A percentile compares a stretch with the other conserved stretches of the same genome.
Conservation (phyloP, 139 green algal genomes). For the Astrephomene gubernaculifera region DNA sequence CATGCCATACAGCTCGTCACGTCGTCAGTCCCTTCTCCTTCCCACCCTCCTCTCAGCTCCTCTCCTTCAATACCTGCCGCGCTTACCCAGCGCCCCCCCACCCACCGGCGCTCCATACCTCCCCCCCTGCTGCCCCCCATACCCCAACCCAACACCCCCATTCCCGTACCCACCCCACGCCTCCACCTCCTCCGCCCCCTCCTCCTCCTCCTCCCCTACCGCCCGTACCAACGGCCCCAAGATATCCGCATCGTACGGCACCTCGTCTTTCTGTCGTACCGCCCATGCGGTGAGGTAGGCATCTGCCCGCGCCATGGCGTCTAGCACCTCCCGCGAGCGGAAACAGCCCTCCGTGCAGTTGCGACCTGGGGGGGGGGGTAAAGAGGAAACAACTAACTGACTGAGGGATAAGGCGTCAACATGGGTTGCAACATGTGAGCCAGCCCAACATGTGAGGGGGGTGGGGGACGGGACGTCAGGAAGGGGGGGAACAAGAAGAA, state of each 20-base stretch:
- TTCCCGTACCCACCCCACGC: background rate
- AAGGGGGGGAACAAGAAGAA: background rate
- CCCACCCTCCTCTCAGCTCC: too few relatives aligned
- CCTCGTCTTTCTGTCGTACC: background rate
- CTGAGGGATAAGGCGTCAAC: too few relatives aligned
- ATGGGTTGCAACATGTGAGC: too few relatives aligned
- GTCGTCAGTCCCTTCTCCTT: too few relatives aligned
- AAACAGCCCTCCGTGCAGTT: conserved; percentile 33
- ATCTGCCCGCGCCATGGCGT: background rate
- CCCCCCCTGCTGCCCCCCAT: background rate
- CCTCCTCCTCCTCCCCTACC: background rate
- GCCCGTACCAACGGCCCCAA: background rate
- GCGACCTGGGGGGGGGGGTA: background rate
- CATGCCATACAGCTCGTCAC: too few relatives aligned
- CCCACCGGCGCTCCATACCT: background rate
- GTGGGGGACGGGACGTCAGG: background rate
- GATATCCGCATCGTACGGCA: background rate
- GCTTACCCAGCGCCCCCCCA: conserved; percentile 15
- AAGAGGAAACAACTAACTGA: too few relatives aligned
- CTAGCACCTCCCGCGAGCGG: conserved; percentile 5
- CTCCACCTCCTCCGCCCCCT: background rate
- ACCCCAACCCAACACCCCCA: background rate
- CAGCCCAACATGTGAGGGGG: background rate
- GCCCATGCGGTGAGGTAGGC: background rate
- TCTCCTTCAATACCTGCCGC: too few relatives aligned